Evolutionary conservation across 108 stramenopile species (phyloP).

Genomic region (Nannochloropsis gaditana): DNA sequence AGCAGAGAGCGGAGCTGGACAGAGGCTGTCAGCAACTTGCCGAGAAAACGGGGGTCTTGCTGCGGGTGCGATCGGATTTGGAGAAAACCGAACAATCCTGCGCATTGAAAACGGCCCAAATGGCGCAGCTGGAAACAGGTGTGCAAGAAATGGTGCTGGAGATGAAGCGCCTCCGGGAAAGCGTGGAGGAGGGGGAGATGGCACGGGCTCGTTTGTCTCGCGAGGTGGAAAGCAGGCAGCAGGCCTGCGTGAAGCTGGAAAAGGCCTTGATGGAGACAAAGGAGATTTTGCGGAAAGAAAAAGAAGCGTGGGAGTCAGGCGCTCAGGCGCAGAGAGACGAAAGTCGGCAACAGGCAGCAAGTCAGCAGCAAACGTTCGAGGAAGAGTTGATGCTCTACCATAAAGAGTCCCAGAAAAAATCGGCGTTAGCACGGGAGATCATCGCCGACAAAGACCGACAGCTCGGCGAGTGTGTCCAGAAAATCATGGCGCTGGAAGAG

Average conservation of each 20-base stretch:
- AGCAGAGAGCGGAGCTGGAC: neutral
- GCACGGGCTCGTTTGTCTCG: neutral
- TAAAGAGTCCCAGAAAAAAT: neutral
- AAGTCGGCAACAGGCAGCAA: too few species aligned
- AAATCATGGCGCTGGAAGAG: neutral
- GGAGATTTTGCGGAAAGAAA: too few species aligned
- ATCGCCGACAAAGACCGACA: neutral
- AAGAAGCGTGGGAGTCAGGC: too few species aligned
- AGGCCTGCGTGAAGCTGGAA: neutral
- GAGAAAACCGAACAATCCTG: neutral
- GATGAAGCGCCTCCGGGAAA: neutral
- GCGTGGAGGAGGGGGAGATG: neutral
- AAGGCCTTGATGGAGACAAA: too few species aligned
- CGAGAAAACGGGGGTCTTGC: neutral
- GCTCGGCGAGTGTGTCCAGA: neutral
- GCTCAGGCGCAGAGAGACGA: too few species aligned
- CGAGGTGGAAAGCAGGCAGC: neutral
- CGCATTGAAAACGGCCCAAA: neutral
- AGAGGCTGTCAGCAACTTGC: neutral
- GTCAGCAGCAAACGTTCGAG: too few species aligned
- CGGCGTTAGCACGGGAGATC: neutral
- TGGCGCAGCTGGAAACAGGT: neutral
- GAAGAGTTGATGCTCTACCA: too few species aligned
- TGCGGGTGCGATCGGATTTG: neutral
- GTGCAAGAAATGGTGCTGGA: neutral